Conservation (phyloP, 2,329 filamentous ascomycete genomes). For the Trichoderma pleuroti region DNA sequence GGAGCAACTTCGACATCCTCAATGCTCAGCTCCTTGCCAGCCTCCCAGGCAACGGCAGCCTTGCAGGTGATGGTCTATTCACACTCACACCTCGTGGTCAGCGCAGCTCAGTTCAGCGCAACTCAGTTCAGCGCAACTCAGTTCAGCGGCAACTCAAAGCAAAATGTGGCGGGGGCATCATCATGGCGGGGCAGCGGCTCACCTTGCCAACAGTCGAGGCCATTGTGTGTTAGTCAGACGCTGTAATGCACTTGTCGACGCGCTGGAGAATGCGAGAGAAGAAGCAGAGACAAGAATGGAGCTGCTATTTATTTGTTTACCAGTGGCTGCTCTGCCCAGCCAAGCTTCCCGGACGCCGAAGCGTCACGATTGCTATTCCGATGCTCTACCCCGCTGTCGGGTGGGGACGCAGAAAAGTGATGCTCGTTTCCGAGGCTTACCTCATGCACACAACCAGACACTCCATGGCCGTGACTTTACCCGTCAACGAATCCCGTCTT, state of each 20-base stretch:
- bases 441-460: background rate
- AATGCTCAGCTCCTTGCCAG: slow-evolving; percentile 80
- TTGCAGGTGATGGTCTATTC: slow-evolving; percentile 87
- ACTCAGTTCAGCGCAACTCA: no score
- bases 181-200: slow-evolving; percentile 29
- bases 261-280: background rate
- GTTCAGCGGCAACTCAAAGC: background rate
- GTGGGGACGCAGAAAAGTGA: background rate
- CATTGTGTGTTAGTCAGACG: slow-evolving; percentile 32
- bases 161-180: slow-evolving; percentile 26
- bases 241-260: background rate
- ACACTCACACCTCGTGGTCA: background rate
- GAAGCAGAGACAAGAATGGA: background rate
- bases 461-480: background rate
- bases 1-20: slow-evolving; percentile 91
- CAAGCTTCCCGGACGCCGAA: slow-evolving; percentile 2
- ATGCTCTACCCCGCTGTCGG: slow-evolving; percentile 13
- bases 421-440: slow-evolving; percentile 1
- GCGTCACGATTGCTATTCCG: background rate
- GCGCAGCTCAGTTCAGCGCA: background rate
- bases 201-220: slow-evolving; percentile 53
- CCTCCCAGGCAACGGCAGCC: slow-evolving; percentile 97
- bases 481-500: slow-evolving; percentile 4
- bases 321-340: background rate
- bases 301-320: slow-evolving; percentile 8